These are phyloP conservation scores for Solanum habrochaites DNA, from an alignment of 257 asterid genomes.

Conservation along the genomic window DNA sequence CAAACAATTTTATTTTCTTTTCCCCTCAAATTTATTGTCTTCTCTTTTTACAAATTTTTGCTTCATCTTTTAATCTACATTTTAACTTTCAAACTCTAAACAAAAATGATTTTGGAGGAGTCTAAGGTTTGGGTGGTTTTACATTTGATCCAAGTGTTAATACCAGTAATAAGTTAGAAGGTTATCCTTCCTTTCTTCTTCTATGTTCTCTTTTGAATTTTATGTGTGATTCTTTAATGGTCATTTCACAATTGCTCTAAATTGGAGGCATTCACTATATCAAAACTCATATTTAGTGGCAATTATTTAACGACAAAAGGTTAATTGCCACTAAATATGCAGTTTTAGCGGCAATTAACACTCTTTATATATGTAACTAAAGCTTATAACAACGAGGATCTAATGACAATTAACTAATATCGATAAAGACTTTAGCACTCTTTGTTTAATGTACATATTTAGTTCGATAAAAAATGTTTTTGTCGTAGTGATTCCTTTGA, in stretches of 20 bases:
- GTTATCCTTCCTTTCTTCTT: neutral
- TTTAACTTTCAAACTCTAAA: neutral
- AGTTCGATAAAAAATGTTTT: no score
- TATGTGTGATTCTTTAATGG: neutral
- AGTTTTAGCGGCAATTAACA: neutral
- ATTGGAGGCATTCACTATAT: neutral
- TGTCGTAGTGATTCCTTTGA: neutral
- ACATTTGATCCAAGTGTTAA: neutral
- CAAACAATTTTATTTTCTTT: neutral
- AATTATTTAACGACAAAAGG: no score
- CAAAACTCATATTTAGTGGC: no score
- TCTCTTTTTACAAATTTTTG: neutral
- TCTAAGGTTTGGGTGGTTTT: neutral
- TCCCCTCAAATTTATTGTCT: neutral
- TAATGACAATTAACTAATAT: neutral
- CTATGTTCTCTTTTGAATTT: neutral
- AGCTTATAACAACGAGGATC: no score
- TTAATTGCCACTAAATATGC: neutral
- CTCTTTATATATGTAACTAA: neutral
- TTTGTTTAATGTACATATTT: neutral
- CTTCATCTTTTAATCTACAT: neutral
- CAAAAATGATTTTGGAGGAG: neutral
- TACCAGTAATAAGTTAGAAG: neutral
- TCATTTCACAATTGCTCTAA: neutral
- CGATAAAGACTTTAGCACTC: neutral